phyloP scores from a whole-genome alignment of 2,329 filamentous ascomycete genomes.

The Colletotrichum tabaci region DNA sequence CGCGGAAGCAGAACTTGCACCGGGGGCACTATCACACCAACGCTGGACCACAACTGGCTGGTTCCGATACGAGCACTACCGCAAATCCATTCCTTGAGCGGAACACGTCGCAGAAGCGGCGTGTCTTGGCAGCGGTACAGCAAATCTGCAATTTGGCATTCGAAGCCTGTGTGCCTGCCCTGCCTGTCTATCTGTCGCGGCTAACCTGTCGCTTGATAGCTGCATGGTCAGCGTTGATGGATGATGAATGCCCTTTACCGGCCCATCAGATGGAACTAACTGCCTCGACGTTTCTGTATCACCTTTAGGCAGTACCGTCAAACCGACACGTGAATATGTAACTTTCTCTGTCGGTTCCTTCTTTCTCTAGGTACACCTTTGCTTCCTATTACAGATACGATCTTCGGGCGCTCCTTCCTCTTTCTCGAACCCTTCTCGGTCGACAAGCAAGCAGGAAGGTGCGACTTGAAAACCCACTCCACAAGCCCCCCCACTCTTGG shows the following conservation, averaged over 20 bases:
- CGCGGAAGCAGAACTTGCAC: constrained; percentile 19
- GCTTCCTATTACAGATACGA: too few species aligned
- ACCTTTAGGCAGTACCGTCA: not conserved
- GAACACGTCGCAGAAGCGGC: constrained; percentile 27
- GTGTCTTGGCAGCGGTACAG: constrained; percentile 31
- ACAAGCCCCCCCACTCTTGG: constrained; percentile 30
- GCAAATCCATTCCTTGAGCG: constrained; percentile 39
- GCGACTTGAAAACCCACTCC: not conserved
- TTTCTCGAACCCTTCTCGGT: not conserved
- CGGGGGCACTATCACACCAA: not conserved
- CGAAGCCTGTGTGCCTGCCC: not conserved
- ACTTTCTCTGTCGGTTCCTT: not conserved
- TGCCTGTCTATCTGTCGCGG: not conserved
- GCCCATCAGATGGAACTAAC: not conserved
- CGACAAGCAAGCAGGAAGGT: not conserved
- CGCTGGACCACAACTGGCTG: constrained; percentile 3
- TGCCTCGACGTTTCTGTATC: not conserved
- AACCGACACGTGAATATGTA: not conserved
- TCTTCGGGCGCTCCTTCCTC: not conserved
- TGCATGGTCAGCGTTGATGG: not conserved
- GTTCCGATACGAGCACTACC: constrained; percentile 32
- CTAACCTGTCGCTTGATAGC: not conserved
- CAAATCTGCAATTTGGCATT: not conserved
- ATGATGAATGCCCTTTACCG: not conserved
- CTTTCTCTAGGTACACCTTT: too few species aligned